Evolutionary conservation across 495 filamentous ascomycete species (phyloP), one percentile per base, ranked within the genome.

Genomic region (Astrocystis sublimbata): DNA sequence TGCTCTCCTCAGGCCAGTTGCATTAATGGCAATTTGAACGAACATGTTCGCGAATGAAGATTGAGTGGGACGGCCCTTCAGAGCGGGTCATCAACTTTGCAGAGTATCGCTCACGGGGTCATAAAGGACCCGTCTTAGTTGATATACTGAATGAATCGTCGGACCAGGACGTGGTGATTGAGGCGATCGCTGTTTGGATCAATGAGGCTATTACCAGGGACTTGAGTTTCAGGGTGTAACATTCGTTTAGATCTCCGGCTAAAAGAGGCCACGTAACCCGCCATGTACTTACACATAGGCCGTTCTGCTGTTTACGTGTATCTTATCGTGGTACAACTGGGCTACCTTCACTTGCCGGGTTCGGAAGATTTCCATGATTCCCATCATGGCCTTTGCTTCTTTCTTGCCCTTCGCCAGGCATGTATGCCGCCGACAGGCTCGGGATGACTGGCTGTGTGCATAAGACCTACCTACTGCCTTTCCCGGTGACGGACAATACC

Each of bases 191-290:
- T 53, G 33, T 6, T 19, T 30, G 33, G 28, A 42, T 56, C 31
- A 24, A 47, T 45, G 46, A 54, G 49, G 51, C 50, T 53, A 40
- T 43, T 40, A 26, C 60, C 50, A 62, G 51, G 60, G 36, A 54
- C 50, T 26, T 24, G 12, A 46, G 51, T 55, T 42, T 46, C 60
- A 54, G 58, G 45, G 26, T 55, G 60, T 52, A 62, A 62, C 60
- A 62, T 62, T 62, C 60, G 51, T 62, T 62, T 62, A 54, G 60
- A 56, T 15, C 56, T 59, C 60, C 55, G 60, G 60, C 60, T 62
- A 53, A 46, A 62, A 30, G 26, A 43, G 60, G 60, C 58, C 58
- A 52, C 51, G 51, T 62, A 62, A 62, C 51, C 38, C 28, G 38
- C 31, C 40, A 55, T 55, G 60, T 49, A 53, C 31, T n/a, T n/a